A percentile compares a stretch with the other conserved stretches of the same genome.
phyloP scores from a whole-genome alignment of 352 stramenopile genomes.

The Thraustotheca clavata region DNA sequence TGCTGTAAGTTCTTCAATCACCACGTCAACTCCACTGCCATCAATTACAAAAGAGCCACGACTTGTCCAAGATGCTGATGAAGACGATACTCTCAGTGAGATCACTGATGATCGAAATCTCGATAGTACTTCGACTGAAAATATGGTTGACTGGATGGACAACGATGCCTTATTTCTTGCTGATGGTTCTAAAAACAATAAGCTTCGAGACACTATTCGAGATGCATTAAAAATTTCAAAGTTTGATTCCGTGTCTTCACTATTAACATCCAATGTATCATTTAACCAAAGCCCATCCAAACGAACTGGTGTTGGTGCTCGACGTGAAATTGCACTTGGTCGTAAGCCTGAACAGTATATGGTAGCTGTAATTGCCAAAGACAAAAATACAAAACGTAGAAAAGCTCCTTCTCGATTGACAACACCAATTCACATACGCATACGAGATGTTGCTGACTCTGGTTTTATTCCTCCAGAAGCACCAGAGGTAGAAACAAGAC shows the following conservation, averaged over 20 bases:
- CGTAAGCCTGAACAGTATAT: constrained; percentile 50
- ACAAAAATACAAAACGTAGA: constrained; percentile 21
- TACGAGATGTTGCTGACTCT: constrained; percentile 64
- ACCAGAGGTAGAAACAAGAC: too few relatives aligned
- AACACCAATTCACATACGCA: constrained; percentile 36
- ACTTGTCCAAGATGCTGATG: constrained; percentile 5
- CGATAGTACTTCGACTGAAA: constrained; percentile 24
- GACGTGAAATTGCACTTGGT: constrained; percentile 52
- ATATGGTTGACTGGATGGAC: constrained; percentile 49
- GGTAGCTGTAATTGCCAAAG: constrained; percentile 41
- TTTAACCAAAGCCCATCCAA: constrained; percentile 38
- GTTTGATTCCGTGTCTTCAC: constrained; percentile 86
- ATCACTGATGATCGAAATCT: neutral
- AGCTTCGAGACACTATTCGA: constrained; percentile 75
- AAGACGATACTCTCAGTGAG: neutral
- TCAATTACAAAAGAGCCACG: constrained; percentile 6
- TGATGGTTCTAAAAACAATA: constrained; percentile 79
- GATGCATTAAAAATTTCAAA: constrained; percentile 72
- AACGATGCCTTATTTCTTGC: constrained; percentile 80
- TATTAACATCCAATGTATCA: constrained; percentile 69
- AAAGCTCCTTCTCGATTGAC: neutral
- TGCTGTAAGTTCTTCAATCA: neutral
- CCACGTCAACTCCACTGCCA: neutral
- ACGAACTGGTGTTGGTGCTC: constrained; percentile 23
- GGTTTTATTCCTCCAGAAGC: constrained; percentile 36